Base-by-base conservation (phyloP, 345 rosid genomes). In the Gossypium stocksii region DNA sequence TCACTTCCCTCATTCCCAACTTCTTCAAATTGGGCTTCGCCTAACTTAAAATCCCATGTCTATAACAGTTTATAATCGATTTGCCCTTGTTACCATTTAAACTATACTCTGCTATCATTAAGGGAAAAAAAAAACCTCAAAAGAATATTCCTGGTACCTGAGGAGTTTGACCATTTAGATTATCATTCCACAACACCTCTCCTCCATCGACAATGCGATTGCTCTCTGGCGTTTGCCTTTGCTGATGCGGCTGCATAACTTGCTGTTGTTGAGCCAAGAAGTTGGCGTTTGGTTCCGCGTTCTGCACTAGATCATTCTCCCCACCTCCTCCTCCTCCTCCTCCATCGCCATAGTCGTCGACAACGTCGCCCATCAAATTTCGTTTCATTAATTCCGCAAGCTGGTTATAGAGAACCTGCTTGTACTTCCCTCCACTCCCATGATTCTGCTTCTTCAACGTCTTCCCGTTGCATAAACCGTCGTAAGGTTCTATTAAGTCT, bases 41-140 rank as follows among this genome's bases (percentile, higher is more conserved):
- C 97, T 60, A 82, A 86, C 79, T 86, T 75, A 81, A 80, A 91
- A 91, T 93, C 98, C 97, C 97, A 93, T 85, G 88, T 85, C 98
- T 93, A 85, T 82, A 85, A 80, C 60, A 19, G 20, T 57, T 57
- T 7, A 72, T 34, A 70, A 23, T 49, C 57, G 43, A n/a, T 13
- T 29, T 46, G 48, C 13, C n/a, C n/a, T 67, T 22, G 13, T n/a
- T 48, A 5, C 41, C 7, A 22, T 67, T 20, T 4, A 13, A 59
- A 4, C 2, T 23, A 13, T 23, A 11, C 25, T 22, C 13, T 13
- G 41, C 41, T 34, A 5, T 34, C 2, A 12, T 11, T n/a, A 4
- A 66, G 0, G 0, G 2, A 25, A 29, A 3, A 29, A 29, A 29
- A 34, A 64, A 57, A 4, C 1, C 0, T 53, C 57, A 17, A 57